These are phyloP conservation scores for Arthrobotrys sinensis DNA, from an alignment of 2,329 filamentous ascomycete genomes.

Conservation along the genomic window DNA sequence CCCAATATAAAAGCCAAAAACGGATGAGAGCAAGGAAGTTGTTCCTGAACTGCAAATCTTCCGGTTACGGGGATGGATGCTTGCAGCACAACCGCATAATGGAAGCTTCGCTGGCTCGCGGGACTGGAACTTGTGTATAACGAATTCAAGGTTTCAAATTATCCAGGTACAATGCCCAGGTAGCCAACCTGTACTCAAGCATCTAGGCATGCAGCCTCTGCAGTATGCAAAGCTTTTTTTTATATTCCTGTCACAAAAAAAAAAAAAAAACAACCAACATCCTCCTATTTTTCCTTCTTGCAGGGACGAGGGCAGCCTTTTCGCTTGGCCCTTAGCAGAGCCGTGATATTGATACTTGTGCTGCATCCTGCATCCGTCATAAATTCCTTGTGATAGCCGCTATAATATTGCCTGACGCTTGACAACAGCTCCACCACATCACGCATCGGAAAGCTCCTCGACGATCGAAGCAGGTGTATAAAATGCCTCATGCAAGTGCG, in stretches of 20 bases:
- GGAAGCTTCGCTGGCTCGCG: constrained; percentile 25
- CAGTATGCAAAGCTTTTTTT: constrained; percentile 40
- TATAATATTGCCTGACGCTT: constrained; percentile 29
- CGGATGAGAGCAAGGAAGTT: not conserved
- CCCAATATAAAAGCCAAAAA: not conserved
- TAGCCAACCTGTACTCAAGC: constrained; percentile 29
- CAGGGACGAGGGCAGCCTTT: not conserved
- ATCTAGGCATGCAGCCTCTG: constrained; percentile 40
- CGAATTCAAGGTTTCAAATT: constrained; percentile 14
- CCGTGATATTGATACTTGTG: constrained; percentile 6
- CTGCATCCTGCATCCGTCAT: constrained; percentile 26
- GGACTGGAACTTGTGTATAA: not conserved
- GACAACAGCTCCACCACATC: constrained; percentile 28
- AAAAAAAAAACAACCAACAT: constrained; percentile 3
- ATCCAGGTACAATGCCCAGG: constrained; percentile 18
- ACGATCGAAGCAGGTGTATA: constrained; percentile 21
- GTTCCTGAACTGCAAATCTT: constrained; percentile 17
- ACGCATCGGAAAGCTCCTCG: constrained; percentile 12
- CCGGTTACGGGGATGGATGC: constrained; percentile 6
- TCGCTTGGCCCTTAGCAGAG: constrained; percentile 13
- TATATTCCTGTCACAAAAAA: constrained; percentile 43
- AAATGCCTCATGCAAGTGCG: constrained; percentile 28
- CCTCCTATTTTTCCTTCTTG: constrained; percentile 17
- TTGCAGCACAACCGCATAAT: constrained; percentile 18
- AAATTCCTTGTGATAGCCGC: constrained; percentile 26